Base-by-base conservation (phyloP, 2,329 filamentous ascomycete species). In the Penicillium griseofulvum region DNA sequence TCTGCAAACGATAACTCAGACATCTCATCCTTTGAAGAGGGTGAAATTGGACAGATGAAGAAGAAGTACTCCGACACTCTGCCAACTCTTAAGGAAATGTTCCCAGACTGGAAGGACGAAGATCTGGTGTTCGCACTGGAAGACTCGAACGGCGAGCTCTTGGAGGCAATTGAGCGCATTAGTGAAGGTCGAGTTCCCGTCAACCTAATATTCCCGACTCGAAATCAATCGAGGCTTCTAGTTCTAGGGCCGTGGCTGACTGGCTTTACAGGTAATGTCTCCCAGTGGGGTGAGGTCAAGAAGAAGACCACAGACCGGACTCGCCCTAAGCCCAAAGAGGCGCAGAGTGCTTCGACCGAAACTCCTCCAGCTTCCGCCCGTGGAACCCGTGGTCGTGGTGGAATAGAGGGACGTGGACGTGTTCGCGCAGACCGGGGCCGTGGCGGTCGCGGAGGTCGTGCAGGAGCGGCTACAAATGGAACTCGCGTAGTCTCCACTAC, bases 81-180 rank as follows among this genome's bases (percentile, higher is more conserved):
- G 67, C 81, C 81, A 59, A 86, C 87, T 68, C 86, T 99, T 73
- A 91, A 90, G 79, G 92, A 96, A 75, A 87, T 97, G 79, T 97
- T 96, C 80, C 86, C 90, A 57, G 88, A 91, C 76, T 97, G 93
- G 94, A 93, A 91, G 66, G 90, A 96, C 70, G 90, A 92, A 74
- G 93, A 97, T 74, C 85, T 97, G 61, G 86, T 97, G 62, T 94
- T 94, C 74, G 92, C 92, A 59, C 82, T 99, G 57, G 86, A 96
- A 75, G 94, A 99, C 80, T 76, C 76, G 44, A 72, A 79, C 56
- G 78, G 78, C 59, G 76, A 79, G 60, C 70, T 80, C 36, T 74
- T 78, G 61, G 72, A 71, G 57, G 77, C 77, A 60, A 77, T 80
- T 71, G 77, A 79, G 65, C 76, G 77, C 67, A 80, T 80, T 55